These are phyloP conservation scores for Aspergillus fructus DNA, from an alignment of 2,329 filamentous ascomycete genomes.

Conservation along the genomic window DNA sequence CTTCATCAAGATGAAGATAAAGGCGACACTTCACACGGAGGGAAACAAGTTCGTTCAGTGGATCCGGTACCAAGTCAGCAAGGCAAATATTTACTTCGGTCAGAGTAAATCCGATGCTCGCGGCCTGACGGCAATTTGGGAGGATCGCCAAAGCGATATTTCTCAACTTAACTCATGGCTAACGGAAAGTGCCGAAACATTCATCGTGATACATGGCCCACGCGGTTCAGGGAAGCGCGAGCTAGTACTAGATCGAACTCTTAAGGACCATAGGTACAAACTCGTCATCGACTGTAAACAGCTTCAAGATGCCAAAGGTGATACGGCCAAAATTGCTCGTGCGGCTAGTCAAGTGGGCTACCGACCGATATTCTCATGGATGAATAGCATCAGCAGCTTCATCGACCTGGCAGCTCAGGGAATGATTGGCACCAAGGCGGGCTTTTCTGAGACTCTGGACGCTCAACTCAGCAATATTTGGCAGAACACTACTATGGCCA, in stretches of 20 bases:
- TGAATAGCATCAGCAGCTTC: constrained; percentile 90
- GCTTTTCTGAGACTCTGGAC: constrained; percentile 90
- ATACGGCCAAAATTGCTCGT: constrained; percentile 78
- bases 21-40: constrained; percentile 70
- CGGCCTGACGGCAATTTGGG: constrained; percentile 79
- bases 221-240: constrained; percentile 89
- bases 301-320: constrained; percentile 85
- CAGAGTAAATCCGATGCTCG: constrained; percentile 59
- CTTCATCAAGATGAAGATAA: constrained; percentile 86
- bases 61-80: constrained; percentile 66
- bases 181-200: constrained; percentile 83
- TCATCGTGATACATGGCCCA: constrained; percentile 90
- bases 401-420: constrained; percentile 90
- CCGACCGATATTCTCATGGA: constrained; percentile 90
- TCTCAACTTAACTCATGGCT: constrained; percentile 81
- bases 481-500: constrained; percentile 75
- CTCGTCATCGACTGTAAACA: constrained; percentile 90
- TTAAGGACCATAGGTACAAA: constrained; percentile 73
- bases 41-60: constrained; percentile 75
- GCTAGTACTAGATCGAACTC: constrained; percentile 78
- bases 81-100: constrained; percentile 46
- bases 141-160: constrained; percentile 78
- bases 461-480: constrained; percentile 86
- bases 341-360: constrained; percentile 85
- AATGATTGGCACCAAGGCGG: constrained; percentile 89